A percentile compares a stretch with the other conserved stretches of the same genome.
Conservation (phyloP, 129 eudicot species). For the Centrapalus pauciflorus region DNA sequence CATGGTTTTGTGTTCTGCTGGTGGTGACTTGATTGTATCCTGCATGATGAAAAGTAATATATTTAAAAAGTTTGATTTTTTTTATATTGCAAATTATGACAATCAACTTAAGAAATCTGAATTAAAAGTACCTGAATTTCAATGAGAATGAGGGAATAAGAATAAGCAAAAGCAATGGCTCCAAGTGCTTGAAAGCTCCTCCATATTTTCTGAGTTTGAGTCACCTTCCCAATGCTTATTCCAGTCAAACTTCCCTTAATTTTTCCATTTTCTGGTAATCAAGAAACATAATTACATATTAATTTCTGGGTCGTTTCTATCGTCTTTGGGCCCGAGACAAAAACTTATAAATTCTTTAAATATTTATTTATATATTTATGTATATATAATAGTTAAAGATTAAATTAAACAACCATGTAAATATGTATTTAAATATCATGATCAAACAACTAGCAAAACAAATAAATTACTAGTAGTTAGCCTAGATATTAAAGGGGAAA, state of each 20-base stretch:
- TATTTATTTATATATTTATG: not conserved
- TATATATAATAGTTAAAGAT: no score
- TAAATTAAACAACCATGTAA: no score
- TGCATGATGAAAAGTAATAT: slow-evolving; percentile 9
- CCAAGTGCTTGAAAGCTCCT: slow-evolving; percentile 96
- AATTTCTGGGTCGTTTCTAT: no score
- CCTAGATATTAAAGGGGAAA: no score
- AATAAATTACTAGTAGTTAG: no score
- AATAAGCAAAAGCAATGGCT: slow-evolving; percentile 97
- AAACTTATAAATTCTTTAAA: no score
- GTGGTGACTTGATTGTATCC: slow-evolving; percentile 96
- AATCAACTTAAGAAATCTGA: not conserved
- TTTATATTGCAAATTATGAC: not conserved
- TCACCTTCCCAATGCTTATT: slow-evolving; percentile 77
- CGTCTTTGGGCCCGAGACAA: no score
- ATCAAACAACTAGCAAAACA: no score
- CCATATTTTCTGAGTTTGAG: slow-evolving; percentile 78
- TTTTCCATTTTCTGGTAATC: slow-evolving; percentile 48
- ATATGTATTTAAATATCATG: no score
- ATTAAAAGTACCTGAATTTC: slow-evolving; percentile 68
- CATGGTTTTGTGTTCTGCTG: slow-evolving; percentile 92
- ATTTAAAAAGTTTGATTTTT: not conserved
- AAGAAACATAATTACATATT: not conserved
- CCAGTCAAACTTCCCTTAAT: slow-evolving; percentile 88
- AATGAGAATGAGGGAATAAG: slow-evolving; percentile 94